Evolutionary conservation across 768 basidiomycete genomes (phyloP), one percentile per base, ranked within the genome.

Genomic region (Naganishia friedmannii): DNA sequence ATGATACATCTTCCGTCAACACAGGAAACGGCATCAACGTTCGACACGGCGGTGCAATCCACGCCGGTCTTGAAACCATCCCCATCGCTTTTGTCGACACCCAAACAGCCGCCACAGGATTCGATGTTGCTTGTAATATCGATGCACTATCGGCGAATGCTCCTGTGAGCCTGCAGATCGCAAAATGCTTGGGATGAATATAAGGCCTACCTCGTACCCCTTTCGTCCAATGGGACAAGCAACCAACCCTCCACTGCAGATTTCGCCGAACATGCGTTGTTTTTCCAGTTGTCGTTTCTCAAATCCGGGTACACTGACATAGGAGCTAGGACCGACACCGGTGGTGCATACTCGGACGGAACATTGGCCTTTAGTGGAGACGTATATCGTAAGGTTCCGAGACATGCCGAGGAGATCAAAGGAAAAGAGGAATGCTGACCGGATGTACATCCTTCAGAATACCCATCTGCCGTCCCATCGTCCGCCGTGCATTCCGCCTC

Each of bases 91-190:
- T 17, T 19, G 5, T 31, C 19, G 29, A 10, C 23, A 12, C 54
- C 54, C 15, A 55, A 26, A 29, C 54, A 55, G 28, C 29, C 54
- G 5, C 54, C 54, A 55, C 29, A 31, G 54, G 26, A 31, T 17
- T 55, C 54, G 54, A 55, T 19, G 15, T 55, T 55, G 54, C 54
- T 55, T 2, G 7, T 29, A 29, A 55, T 15, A 55, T 55, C 54
- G 29, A 26, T 55, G 29, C 29, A 55, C 54, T 55, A 13, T 28
- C 19, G 26, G 7, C 5, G 15, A 19, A 29, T 31, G 54, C 42
- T 10, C 42, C 15, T 55, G 29, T n/a, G n/a, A 55, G 54, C 26
- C 2, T 19, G 19, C 19, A 55, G 4, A 1, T 4, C 54, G 19
- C 3, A 15, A 10, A 31, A 3, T 5, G 13, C 19, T 17, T 32